These are phyloP conservation scores for Pseudozyma thailandica DNA, from an alignment of 1,284 basidiomycete species.

Conservation along the genomic window DNA sequence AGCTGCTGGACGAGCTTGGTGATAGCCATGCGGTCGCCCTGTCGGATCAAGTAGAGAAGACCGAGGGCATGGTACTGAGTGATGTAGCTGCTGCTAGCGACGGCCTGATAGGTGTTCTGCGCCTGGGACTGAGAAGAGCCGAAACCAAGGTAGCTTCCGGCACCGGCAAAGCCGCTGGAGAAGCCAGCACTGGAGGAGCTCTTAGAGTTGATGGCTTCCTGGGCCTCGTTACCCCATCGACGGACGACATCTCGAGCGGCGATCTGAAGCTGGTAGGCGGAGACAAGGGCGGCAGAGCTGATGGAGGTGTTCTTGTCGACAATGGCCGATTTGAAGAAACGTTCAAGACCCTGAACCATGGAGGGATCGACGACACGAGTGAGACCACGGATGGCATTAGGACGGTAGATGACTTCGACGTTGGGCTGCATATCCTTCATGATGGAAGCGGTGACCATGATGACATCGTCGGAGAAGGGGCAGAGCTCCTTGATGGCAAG, in stretches of 20 bases:
- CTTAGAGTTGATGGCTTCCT: conserved; percentile 84
- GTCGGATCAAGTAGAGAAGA: conserved; percentile 90
- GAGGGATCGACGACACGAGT: conserved; percentile 97
- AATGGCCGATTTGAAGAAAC: conserved; percentile 99
- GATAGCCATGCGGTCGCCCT: conserved; percentile 97
- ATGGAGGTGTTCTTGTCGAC: conserved; percentile 97
- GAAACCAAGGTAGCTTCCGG: conserved; percentile 66
- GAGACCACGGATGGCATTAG: conserved; percentile 95
- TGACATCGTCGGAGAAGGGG: conserved; percentile 92
- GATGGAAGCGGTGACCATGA: conserved; percentile 99
- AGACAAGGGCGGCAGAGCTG: conserved; percentile 93
- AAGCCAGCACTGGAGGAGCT: conserved; percentile 39
- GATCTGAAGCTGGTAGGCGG: conserved; percentile 95
- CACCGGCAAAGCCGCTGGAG: conserved; percentile 70
- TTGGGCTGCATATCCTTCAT: conserved; percentile 99
- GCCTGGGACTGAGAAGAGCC: conserved; percentile 48
- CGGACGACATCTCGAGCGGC: conserved; percentile 82
- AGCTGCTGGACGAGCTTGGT: conserved; percentile 98
- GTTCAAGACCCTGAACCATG: conserved; percentile 97
- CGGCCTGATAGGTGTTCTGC: conserved; percentile 80
- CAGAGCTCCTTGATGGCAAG: conserved; percentile 98
- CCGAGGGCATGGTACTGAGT: conserved; percentile 98
- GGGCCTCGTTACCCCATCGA: conserved; percentile 98
- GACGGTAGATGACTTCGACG: conserved; percentile 96
- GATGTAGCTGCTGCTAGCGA: conserved; percentile 76